Percentiles rank a stretch among this genome's conserved stretches.
These are phyloP conservation scores for Nyctanthes arbortristis DNA, from an alignment of 257 asterid genomes.

Conservation along the genomic window DNA sequence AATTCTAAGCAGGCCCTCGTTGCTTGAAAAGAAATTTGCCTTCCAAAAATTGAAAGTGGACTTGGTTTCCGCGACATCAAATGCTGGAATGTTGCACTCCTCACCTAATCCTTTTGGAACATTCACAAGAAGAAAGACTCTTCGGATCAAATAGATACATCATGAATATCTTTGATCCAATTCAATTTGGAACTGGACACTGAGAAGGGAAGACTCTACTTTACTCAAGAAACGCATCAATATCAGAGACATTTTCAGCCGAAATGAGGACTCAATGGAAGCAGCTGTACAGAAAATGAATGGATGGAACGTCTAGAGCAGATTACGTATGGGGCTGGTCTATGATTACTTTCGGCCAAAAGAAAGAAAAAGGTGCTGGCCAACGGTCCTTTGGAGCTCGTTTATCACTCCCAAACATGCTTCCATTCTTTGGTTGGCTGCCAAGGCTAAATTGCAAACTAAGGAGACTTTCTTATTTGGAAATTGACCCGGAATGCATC, in stretches of 20 bases:
- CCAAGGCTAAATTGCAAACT: background rate
- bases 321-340: background rate
- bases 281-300: background rate
- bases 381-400: background rate
- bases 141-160: background rate
- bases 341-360: background rate
- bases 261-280: background rate
- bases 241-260: background rate
- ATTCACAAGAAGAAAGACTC: background rate
- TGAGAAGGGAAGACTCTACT: background rate
- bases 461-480: background rate
- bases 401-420: too few species aligned
- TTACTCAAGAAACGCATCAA: background rate
- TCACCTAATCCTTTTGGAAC: background rate
- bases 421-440: background rate
- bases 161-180: background rate
- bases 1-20: background rate
- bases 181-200: background rate
- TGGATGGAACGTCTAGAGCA: background rate
- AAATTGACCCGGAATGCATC: too few species aligned
- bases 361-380: background rate
- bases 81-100: background rate
- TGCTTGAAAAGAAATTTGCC: background rate
- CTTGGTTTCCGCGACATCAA: background rate
- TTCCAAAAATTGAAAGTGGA: background rate